A percentile compares a stretch with the other conserved stretches of the same genome.
phyloP scores from a whole-genome alignment of 768 basidiomycete genomes.

The Tremella mesenterica region DNA sequence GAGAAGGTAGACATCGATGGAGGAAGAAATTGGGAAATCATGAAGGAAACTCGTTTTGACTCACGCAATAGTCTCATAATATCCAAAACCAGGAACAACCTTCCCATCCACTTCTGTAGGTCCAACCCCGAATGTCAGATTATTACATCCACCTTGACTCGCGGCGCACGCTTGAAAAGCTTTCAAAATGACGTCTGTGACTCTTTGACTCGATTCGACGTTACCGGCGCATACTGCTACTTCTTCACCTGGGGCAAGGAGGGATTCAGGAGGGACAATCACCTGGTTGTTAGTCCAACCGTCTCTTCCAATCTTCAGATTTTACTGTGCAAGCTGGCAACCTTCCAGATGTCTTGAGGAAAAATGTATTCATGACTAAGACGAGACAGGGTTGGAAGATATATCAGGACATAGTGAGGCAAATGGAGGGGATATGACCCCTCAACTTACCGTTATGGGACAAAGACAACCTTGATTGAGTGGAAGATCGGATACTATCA shows the following conservation, averaged over 20 bases:
- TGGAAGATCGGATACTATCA: constrained; percentile 32
- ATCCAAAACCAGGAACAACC: constrained; percentile 72
- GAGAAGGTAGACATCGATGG: too few relatives aligned
- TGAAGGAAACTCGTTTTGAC: too few relatives aligned
- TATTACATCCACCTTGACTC: constrained; percentile 79
- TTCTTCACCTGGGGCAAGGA: constrained; percentile 71
- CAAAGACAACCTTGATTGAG: constrained; percentile 31
- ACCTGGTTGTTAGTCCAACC: constrained; percentile 46
- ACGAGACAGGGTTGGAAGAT: too few relatives aligned
- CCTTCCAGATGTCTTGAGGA: too few relatives aligned
- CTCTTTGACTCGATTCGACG: constrained; percentile 81
- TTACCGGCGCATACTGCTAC: constrained; percentile 92
- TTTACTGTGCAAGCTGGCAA: too few relatives aligned
- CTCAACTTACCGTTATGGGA: constrained; percentile 37
- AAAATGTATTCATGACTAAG: too few relatives aligned
- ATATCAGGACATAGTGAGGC: too few relatives aligned
- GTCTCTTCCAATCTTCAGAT: too few relatives aligned
- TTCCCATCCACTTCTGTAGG: constrained; percentile 72
- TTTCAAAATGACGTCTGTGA: constrained; percentile 85
- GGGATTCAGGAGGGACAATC: constrained; percentile 65
- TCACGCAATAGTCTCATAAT: constrained; percentile 56
- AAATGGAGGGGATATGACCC: too few relatives aligned
- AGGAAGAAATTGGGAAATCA: neutral
- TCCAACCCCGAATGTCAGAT: constrained; percentile 78
- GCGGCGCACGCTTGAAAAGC: constrained; percentile 87